phyloP scores from a whole-genome alignment of 2,329 filamentous ascomycete species.

The Amesomyces nigricolor region DNA sequence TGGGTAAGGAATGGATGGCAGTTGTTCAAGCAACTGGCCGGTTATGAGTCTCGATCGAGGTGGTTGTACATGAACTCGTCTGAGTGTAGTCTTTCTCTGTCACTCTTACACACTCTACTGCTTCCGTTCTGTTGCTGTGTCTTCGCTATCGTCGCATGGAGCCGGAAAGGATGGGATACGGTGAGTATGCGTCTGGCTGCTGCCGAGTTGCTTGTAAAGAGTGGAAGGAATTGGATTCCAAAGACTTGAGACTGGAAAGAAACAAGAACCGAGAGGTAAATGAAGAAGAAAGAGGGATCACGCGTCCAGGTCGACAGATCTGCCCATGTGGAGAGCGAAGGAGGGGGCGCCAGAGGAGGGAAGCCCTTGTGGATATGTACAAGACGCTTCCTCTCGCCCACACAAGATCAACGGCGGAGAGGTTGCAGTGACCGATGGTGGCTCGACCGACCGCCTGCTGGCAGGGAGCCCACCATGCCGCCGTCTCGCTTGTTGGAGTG shows the following conservation, averaged over 20 bases:
- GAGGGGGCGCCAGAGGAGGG: conserved; percentile 37
- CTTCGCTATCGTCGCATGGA: conserved; percentile 20
- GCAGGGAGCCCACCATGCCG: conserved; percentile 11
- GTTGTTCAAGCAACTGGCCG: conserved; percentile 34
- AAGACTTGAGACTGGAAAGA: conserved; percentile 42
- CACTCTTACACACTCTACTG: conserved; percentile 1
- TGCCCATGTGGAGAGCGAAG: conserved; percentile 43
- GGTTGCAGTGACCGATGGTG: conserved; percentile 34
- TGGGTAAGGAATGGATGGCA: conserved; percentile 43
- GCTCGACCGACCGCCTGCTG: conserved; percentile 29
- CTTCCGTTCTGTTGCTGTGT: conserved; percentile 10
- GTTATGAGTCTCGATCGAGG: conserved; percentile 27
- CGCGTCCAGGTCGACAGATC: conserved; percentile 41
- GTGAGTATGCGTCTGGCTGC: conserved; percentile 17
- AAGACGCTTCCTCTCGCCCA: conserved; percentile 28
- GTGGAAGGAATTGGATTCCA: conserved; percentile 40
- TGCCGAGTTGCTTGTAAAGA: conserved; percentile 36
- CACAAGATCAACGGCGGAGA: conserved; percentile 37
- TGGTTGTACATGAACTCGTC: conserved; percentile 35
- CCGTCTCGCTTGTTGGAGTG: conserved; percentile 47
- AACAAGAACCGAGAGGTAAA: conserved; percentile 47
- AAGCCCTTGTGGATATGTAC: conserved; percentile 44
- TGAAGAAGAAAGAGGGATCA: conserved; percentile 39
- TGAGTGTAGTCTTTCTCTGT: conserved; percentile 4
- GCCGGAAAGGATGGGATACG: conserved; percentile 13